Evolutionary conservation across 2,329 filamentous ascomycete genomes (phyloP), one percentile per base, ranked within the genome.

Genomic region (Tolypocladium ophioglossoides): DNA sequence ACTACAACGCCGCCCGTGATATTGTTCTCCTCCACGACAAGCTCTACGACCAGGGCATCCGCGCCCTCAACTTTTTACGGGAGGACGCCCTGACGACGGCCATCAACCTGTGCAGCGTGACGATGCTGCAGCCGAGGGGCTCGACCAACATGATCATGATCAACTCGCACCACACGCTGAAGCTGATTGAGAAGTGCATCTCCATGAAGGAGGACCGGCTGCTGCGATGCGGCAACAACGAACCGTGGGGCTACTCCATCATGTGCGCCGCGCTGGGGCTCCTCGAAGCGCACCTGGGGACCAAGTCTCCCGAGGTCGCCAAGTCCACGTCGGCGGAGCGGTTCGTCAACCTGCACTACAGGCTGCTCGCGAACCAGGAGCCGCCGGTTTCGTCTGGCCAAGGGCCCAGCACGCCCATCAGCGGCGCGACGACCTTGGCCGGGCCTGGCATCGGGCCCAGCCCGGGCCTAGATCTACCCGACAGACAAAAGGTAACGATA

Each of bases 191-290:
- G 62, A 82, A 79, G 63, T 83, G 80, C 57, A 74, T 84, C 39
- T 67, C 69, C 49, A 78, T 84, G 73, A 83, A 83, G 63, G 80
- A 83, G 60, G 80, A 84, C 59, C 75, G 79, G 1, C 74, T 84
- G 9, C 65, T 84, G 27, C 72, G 80, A n/a, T 82, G 79, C 57
- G 80, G 80, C 18, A 83, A 83, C 68, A 81, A 82, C 61, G 81
- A 84, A 62, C 80, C 81, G 0, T 84, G 81, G 81, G 79, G 79
- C 20, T 83, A 83, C 64, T 80, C 77, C 54, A 82, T 82, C 63
- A 81, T 84, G 77, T 84, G 80, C 59, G 78, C 80, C 3, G 79
- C 80, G 1, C 72, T 78, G 30, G 81, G 80, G 3, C 70, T 84
- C 11, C 70, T 84, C 27, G 79, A 84, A 64, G 78, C 79, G 0